Percentiles rank a stretch among this genome's conserved stretches.
These are phyloP conservation scores for Metschnikowia similis DNA, from an alignment of 805 yeast species.

Conservation along the genomic window DNA sequence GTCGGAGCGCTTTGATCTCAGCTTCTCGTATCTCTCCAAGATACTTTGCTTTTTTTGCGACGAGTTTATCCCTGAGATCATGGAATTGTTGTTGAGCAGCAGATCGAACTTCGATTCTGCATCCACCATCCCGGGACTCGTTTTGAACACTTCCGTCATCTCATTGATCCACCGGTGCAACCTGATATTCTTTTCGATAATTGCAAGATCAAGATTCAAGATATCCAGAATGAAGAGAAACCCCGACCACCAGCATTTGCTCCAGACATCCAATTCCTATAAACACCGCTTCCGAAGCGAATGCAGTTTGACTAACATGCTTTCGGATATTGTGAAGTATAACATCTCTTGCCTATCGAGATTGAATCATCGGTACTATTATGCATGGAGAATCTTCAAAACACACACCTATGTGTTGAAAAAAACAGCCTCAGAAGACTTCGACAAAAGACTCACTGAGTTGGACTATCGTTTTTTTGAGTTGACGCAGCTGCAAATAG, in stretches of 20 bases:
- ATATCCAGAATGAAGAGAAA: constrained; percentile 21
- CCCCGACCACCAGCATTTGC: constrained; percentile 17
- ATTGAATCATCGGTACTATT: constrained; percentile 14
- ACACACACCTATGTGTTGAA: constrained; percentile 11
- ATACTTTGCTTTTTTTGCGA: constrained; percentile 20
- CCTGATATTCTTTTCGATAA: constrained; percentile 24
- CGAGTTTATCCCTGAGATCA: constrained; percentile 30
- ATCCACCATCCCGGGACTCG: constrained; percentile 26
- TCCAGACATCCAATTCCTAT: constrained; percentile 18
- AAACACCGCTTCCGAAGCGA: constrained; percentile 20
- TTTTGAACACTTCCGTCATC: constrained; percentile 38
- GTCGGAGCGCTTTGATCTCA: constrained; percentile 20
- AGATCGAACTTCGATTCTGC: constrained; percentile 38
- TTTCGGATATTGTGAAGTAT: constrained; percentile 21
- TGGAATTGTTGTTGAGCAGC: constrained; percentile 29
- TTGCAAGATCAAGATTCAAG: constrained; percentile 22
- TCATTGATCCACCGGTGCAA: constrained; percentile 31
- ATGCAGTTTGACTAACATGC: constrained; percentile 23
- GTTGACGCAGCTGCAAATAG: constrained; percentile 2
- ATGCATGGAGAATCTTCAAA: constrained; percentile 15
- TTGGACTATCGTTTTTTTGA: not conserved
- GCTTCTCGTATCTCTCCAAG: constrained; percentile 34
- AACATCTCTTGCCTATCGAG: constrained; percentile 10
- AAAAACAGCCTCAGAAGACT: not conserved
- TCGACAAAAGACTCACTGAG: not conserved